Conservation (phyloP, 768 basidiomycete species). For the Russula emetica region DNA sequence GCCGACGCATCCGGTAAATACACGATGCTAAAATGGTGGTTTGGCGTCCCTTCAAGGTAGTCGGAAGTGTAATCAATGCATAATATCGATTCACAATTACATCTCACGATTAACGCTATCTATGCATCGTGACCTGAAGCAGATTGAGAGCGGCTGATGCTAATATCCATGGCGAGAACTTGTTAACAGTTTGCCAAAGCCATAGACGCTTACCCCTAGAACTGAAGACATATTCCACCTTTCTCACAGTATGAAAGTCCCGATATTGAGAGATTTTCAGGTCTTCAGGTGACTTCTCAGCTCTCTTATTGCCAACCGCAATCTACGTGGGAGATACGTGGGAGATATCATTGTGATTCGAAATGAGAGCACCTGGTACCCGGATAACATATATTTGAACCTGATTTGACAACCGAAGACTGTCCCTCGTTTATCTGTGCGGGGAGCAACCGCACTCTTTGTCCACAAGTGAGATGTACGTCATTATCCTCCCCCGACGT, state of each 20-base stretch:
- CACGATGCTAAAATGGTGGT: conserved; percentile 26
- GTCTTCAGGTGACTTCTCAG: conserved; percentile 37
- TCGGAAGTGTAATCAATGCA: neutral
- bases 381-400: conserved; percentile 27
- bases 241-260: conserved; percentile 56
- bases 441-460: conserved; percentile 42
- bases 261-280: conserved; percentile 38
- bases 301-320: conserved; percentile 58
- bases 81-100: neutral
- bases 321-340: conserved; percentile 34
- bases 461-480: conserved; percentile 46
- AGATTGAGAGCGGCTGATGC: conserved; percentile 48
- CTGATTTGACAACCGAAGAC: conserved; percentile 40
- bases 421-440: conserved; percentile 53
- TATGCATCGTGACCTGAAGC: conserved; percentile 38
- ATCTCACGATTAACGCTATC: neutral
- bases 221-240: conserved; percentile 51
- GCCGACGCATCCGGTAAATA: conserved; percentile 14
- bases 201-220: conserved; percentile 39
- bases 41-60: conserved; percentile 21
- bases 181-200: conserved; percentile 36
- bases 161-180: conserved; percentile 64
- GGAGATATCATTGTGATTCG: neutral
- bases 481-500: too few species aligned
- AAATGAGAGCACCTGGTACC: conserved; percentile 28